A percentile compares a stretch with the other conserved stretches of the same genome.
Conservation (phyloP, 129 eudicot genomes). For the Silybum marianum region DNA sequence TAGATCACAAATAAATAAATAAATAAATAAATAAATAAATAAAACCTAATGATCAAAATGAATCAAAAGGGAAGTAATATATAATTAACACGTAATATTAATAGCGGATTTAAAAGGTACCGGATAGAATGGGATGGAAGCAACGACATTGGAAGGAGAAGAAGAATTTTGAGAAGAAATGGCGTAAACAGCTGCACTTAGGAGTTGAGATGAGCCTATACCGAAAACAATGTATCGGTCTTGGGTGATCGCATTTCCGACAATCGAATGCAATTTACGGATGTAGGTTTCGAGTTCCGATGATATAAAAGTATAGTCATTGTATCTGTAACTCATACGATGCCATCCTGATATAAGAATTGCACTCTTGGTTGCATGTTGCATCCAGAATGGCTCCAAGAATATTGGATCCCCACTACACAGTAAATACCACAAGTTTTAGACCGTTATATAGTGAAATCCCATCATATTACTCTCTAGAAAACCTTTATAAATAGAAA, state of each 20-base stretch:
- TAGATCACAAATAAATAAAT: too few relatives aligned
- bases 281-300: constrained; percentile 49
- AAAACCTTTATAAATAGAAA: too few relatives aligned
- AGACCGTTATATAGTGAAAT: too few relatives aligned
- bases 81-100: too few relatives aligned
- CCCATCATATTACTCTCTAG: too few relatives aligned
- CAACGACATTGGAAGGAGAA: constrained; percentile 46
- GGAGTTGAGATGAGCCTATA: constrained; percentile 65
- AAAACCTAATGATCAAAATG: not conserved
- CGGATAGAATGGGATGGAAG: constrained; percentile 62
- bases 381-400: constrained; percentile 88
- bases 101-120: constrained; percentile 10
- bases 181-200: constrained; percentile 71
- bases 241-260: constrained; percentile 60
- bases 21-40: not conserved
- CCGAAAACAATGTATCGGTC: constrained; percentile 60
- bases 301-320: constrained; percentile 31
- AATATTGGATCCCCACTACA: constrained; percentile 80
- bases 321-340: constrained; percentile 64
- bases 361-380: constrained; percentile 57
- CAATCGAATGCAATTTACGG: constrained; percentile 50
- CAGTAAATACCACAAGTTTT: too few relatives aligned
- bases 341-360: constrained; percentile 79
- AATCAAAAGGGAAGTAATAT: not conserved
- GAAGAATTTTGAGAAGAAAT: constrained; percentile 53